Conservation (phyloP, 768 basidiomycete genomes). For the Lactarius quietus region DNA sequence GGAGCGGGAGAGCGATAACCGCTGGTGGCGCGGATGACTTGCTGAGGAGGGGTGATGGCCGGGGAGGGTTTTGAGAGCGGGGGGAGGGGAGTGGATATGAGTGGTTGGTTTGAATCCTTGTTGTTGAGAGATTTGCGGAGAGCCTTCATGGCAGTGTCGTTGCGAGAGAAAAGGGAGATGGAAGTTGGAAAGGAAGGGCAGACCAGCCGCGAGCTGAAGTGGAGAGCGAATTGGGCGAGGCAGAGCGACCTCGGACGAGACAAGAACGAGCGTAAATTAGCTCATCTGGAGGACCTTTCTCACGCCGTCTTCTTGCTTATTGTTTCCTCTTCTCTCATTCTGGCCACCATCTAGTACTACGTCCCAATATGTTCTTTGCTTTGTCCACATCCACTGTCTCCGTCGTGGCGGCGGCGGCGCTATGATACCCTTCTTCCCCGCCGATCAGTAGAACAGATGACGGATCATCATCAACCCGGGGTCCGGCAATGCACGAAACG, state of each 20-base stretch:
- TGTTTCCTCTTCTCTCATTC: constrained; percentile 2
- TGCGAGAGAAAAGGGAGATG: constrained; percentile 24
- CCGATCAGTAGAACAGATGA: background rate
- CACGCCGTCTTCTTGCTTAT: constrained; percentile 15
- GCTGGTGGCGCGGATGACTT: constrained; percentile 85
- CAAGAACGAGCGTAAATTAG: background rate
- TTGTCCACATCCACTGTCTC: background rate
- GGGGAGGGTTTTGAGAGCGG: constrained; percentile 65
- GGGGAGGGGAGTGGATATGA: constrained; percentile 64
- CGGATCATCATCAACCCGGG: background rate
- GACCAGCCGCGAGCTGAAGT: constrained; percentile 26
- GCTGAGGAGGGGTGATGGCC: constrained; percentile 84
- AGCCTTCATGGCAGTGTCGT: constrained; percentile 59
- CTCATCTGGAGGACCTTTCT: constrained; percentile 7
- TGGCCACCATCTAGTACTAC: background rate
- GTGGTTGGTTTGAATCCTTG: constrained; percentile 63
- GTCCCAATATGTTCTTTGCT: background rate
- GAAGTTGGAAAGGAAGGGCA: constrained; percentile 28
- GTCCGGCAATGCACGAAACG: background rate
- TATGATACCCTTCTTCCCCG: too few relatives aligned
- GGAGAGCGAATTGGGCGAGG: background rate
- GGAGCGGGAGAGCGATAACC: constrained; percentile 66
- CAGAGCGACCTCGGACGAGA: background rate
- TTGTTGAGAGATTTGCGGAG: constrained; percentile 80
- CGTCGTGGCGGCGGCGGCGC: constrained; percentile 2